phyloP scores from a whole-genome alignment of 2,329 filamentous ascomycete genomes.

The Ceratocystis colombiana region DNA sequence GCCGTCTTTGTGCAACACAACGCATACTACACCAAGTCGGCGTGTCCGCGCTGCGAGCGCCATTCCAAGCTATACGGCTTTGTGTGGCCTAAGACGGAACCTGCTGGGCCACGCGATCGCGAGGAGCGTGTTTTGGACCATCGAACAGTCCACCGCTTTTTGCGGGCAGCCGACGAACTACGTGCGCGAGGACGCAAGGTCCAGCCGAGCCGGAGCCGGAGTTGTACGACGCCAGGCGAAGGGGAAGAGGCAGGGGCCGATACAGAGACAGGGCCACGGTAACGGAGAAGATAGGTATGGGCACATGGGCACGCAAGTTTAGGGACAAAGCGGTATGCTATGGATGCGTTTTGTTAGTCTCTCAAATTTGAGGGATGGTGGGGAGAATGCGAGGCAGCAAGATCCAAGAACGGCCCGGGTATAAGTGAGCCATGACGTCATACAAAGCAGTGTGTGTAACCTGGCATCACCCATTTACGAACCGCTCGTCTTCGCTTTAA shows the following conservation, averaged over 20 bases:
- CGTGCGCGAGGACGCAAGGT: slow-evolving; percentile 37
- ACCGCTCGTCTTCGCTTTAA: neutral
- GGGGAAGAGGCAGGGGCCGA: neutral
- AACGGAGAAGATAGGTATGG: neutral
- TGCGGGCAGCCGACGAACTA: slow-evolving; percentile 59
- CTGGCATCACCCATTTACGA: neutral
- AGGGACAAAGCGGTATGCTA: neutral
- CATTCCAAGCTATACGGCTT: slow-evolving; percentile 95
- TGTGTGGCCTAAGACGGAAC: slow-evolving; percentile 91
- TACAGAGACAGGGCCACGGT: neutral
- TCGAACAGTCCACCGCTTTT: slow-evolving; percentile 74
- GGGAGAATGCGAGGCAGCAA: no score
- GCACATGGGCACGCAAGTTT: neutral
- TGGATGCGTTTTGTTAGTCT: neutral
- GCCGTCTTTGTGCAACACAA: slow-evolving; percentile 78
- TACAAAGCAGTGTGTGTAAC: neutral
- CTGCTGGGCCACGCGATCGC: slow-evolving; percentile 61
- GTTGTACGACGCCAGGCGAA: neutral
- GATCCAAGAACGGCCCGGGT: neutral
- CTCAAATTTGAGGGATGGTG: neutral
- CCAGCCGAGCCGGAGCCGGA: slow-evolving; percentile 6
- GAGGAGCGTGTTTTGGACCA: slow-evolving; percentile 70
- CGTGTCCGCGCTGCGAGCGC: slow-evolving; percentile 85
- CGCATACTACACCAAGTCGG: slow-evolving; percentile 73
- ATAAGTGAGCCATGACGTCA: slow-evolving; percentile 10